Base-by-base conservation (phyloP, 2,329 filamentous ascomycete genomes). In the Elsinoe arachidis region DNA sequence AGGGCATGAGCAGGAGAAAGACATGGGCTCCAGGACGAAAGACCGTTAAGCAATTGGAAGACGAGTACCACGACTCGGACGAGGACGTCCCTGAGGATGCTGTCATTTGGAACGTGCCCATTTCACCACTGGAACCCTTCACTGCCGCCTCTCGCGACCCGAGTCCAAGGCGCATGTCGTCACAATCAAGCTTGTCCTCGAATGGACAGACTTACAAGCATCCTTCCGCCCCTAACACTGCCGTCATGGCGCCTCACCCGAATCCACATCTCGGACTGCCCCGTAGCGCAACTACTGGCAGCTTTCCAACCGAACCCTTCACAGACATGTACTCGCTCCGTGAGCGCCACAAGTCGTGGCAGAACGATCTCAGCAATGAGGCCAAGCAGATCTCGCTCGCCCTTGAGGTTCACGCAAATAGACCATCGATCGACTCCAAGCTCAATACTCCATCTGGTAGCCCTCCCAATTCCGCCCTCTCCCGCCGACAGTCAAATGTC, bases 31-130 rank as follows among this genome's bases (percentile, higher is more conserved):
- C 84, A 0, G 80, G 75, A 44, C 78, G 85, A 58, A 92, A 90
- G 69, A 83, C 85, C 0, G 77, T 81, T 1, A 73, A 84, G 59
- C 83, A 91, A 65, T 75, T 90, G 55, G 88, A 93, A 68, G 80
- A 82, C 56, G 88, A 92, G 67, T 91, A 89, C 63, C 86, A 91
- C 63, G 86, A 90, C 56, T 84, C 82, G 56, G 87, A 90, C 65
- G 83, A 88, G 61, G 78, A 80, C 58, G 85, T 93, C 30, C 88
- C 88, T 0, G 87, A 91, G 23, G 87, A 88, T 56, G 80, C 88
- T 21, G 79, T 90, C 55, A 80, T 93, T 47, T 87, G 89, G 72
- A 93, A 93, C 62, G 85, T 93, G 1, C 88, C 88, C 4, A 82
- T 93, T 46, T 91, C 88, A 0, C 88, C 88, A 11, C 70, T 73